A percentile compares a stretch with the other conserved stretches of the same genome.
These are phyloP conservation scores for Paxillus involutus DNA, from an alignment of 768 basidiomycete species.

Conservation along the genomic window DNA sequence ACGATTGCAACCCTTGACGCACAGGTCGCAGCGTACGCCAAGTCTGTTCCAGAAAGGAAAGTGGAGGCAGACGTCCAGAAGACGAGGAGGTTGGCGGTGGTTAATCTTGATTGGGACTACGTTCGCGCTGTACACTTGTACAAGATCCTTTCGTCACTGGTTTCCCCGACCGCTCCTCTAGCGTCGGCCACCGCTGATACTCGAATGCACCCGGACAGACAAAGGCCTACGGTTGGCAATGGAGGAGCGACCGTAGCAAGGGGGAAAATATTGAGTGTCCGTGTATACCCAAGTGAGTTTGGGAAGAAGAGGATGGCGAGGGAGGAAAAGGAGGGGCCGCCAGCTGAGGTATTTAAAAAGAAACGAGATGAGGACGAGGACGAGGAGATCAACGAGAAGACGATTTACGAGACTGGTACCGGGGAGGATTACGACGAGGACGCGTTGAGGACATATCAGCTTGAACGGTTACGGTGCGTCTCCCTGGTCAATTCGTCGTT, in stretches of 20 bases:
- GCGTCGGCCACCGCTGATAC: slow-evolving; percentile 26
- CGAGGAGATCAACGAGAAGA: slow-evolving; percentile 64
- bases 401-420: slow-evolving; percentile 62
- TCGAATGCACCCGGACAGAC: slow-evolving; percentile 16
- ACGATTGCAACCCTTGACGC: slow-evolving; percentile 70
- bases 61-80: slow-evolving; percentile 39
- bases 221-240: slow-evolving; percentile 11
- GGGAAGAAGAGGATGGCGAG: slow-evolving; percentile 82
- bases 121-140: slow-evolving; percentile 86
- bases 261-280: slow-evolving; percentile 74
- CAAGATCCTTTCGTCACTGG: slow-evolving; percentile 88
- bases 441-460: slow-evolving; percentile 85
- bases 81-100: slow-evolving; percentile 80
- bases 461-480: slow-evolving; percentile 84
- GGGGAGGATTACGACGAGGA: slow-evolving; percentile 87
- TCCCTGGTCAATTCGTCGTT: background rate
- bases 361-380: slow-evolving; percentile 34
- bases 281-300: slow-evolving; percentile 92
- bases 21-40: slow-evolving; percentile 62
- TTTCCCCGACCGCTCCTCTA: slow-evolving; percentile 58
- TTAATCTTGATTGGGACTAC: slow-evolving; percentile 99
- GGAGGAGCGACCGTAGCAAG: slow-evolving; percentile 36
- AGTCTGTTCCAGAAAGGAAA: slow-evolving; percentile 46
- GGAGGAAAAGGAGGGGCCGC: slow-evolving; percentile 92
- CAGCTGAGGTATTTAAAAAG: slow-evolving; percentile 76